Conservation (phyloP, 2,329 filamentous ascomycete species). For the Beauveria pseudobassiana region DNA sequence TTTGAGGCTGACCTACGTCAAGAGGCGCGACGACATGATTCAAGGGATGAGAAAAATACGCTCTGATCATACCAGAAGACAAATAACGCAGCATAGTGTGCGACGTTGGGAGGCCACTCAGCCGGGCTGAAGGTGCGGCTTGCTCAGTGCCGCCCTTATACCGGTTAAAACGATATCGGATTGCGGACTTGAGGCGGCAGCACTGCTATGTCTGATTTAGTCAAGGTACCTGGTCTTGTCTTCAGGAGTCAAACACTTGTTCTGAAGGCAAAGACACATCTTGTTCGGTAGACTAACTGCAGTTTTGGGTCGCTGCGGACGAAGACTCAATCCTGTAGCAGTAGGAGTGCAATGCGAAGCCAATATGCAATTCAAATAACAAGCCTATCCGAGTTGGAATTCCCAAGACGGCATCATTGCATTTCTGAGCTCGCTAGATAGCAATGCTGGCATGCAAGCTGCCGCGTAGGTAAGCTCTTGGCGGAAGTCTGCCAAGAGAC, state of each 20-base stretch:
- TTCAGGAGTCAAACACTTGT: not conserved
- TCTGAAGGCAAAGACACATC: not conserved
- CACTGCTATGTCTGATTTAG: too few relatives aligned
- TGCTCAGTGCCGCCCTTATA: not conserved
- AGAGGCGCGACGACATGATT: not conserved
- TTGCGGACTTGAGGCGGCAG: not conserved
- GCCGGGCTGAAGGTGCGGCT: not conserved
- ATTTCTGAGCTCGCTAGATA: not conserved
- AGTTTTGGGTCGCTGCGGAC: not conserved
- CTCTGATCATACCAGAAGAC: too few relatives aligned
- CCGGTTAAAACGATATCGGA: slow-evolving; percentile 4
- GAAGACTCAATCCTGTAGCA: not conserved
- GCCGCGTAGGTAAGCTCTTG: not conserved
- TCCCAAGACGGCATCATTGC: not conserved
- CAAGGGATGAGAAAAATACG: not conserved
- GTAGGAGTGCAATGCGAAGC: not conserved
- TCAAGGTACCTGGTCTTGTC: too few relatives aligned
- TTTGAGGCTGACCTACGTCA: not conserved
- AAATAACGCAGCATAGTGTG: not conserved
- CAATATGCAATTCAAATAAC: not conserved
- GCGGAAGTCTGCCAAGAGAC: not conserved
- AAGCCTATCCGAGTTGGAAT: not conserved
- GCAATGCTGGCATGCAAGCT: not conserved
- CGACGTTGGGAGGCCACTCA: not conserved
- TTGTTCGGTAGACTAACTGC: not conserved